Evolutionary conservation across 1,284 basidiomycete species (phyloP), one percentile per base, ranked within the genome.

Genomic region (Mycosarcoma mackinlayi): DNA sequence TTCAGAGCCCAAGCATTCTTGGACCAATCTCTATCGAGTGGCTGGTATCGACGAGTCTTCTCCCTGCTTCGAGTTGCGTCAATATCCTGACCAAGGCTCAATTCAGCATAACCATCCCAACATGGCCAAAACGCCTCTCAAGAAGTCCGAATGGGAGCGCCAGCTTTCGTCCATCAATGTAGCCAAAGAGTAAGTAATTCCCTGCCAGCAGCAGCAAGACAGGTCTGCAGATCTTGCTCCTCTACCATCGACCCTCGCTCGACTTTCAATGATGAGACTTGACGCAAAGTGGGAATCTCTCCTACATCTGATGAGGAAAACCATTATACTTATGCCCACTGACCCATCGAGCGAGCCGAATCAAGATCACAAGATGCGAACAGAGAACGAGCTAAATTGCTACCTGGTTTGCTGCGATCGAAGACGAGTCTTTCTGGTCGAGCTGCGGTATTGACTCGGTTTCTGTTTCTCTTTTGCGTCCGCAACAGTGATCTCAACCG

Each of bases 401-500:
- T 18, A 19, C 16, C 39, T 47, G 49, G 30, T 41, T 23, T 51
- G 39, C 39, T 41, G 39, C 19, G 7, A 14, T 10, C 18, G 19
- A 3, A 11, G n/a, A 14, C 14, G 13, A 10, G 7, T 18, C 19
- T 41, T 23, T 16, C 18, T n/a, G n/a, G 27, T 33, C 18, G 23
- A 37, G 33, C 4, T 30, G 8, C 25, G n/a, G 19, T 38, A 14
- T 47, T 56, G 48, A 51, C 40, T 30, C 24, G n/a, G 14, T 31
- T n/a, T 33, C 13, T 39, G 38, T 9, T 25, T 19, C 18, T 46
- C 8, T 27, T 25, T 27, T 37, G 19, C 16, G 21, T 28, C 25
- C 27, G 31, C 11, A 25, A 57, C 71, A 91, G 95, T 84, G 94
- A 98, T 83, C 85, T 98, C 63, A 96, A 98, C 83, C 88, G 90